These are phyloP conservation scores for Diplotaxis tenuifolia DNA, from an alignment of 345 rosid genomes.

Conservation along the genomic window DNA sequence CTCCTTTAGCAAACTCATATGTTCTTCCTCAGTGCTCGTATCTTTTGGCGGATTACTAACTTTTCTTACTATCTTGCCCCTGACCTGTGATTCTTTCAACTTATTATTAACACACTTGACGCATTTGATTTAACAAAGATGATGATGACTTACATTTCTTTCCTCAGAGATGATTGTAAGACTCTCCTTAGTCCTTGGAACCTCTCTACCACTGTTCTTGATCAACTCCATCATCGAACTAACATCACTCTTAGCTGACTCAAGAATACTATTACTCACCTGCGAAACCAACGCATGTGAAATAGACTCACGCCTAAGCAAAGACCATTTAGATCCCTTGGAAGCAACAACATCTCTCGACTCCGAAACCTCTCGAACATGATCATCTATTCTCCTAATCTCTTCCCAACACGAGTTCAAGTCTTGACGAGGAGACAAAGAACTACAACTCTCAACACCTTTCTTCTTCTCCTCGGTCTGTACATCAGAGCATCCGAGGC, in stretches of 20 bases:
- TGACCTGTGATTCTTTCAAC: slow-evolving; percentile 21
- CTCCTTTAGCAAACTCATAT: slow-evolving; percentile 55
- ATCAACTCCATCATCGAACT: slow-evolving; percentile 34
- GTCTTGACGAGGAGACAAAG: slow-evolving; percentile 44
- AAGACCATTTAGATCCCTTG: slow-evolving; percentile 24
- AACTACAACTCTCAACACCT: slow-evolving; percentile 22
- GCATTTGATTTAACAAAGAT: background rate
- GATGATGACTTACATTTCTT: slow-evolving; percentile 18
- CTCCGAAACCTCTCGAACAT: slow-evolving; percentile 50
- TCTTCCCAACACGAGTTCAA: slow-evolving; percentile 54
- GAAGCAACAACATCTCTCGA: slow-evolving; percentile 37
- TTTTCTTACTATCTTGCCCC: slow-evolving; percentile 47
- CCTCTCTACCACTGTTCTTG: slow-evolving; percentile 46
- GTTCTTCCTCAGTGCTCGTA: slow-evolving; percentile 33
- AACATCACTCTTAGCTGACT: slow-evolving; percentile 33
- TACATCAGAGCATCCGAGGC: slow-evolving; percentile 64
- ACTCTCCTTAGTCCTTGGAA: slow-evolving; percentile 43
- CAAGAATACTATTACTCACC: slow-evolving; percentile 31
- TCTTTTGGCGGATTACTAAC: slow-evolving; percentile 42
- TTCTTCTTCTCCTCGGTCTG: slow-evolving; percentile 42
- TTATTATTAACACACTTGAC: slow-evolving; percentile 9
- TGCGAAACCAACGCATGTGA: slow-evolving; percentile 43
- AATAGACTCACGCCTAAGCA: slow-evolving; percentile 40
- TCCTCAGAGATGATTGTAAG: slow-evolving; percentile 40
- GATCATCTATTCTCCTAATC: slow-evolving; percentile 53